Evolutionary conservation across 75 land plant genomes (phyloP), one percentile per base, ranked within the genome.

Genomic region (Pinus taeda): DNA sequence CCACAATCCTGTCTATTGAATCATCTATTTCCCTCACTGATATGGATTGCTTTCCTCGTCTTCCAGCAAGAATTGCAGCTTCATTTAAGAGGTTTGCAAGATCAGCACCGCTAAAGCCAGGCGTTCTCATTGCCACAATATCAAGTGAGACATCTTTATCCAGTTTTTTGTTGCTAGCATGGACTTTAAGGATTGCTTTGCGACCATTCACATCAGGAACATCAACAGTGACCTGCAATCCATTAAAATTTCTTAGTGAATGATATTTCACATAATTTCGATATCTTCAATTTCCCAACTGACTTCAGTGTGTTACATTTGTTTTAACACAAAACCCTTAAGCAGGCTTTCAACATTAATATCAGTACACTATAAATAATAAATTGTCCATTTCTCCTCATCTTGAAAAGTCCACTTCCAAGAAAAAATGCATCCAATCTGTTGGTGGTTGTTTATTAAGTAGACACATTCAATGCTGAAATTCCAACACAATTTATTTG

Each of bases 1-100:
- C 88, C 18, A 86, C 88, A 84, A 84, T 86, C 64, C 88, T 84
- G 65, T 86, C 88, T 71, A 86, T 86, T 15, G 88, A 85, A 55
- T 86, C 88, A 67, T 86, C 88, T 17, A 86, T 76, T 59, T 86
- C 88, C 77, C 84, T 86, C 22, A 82, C 79, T 29, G 77, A 80
- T 57, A 86, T 86, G 15, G 83, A 82, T 15, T 71, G 42, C 64
- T 80, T 86, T 57, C 83, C 88, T 69, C 87, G 76, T 39, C 88
- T 84, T 74, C 88, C 88, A 65, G 88, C 81, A 45, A 86, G 60
- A 58, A 86, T 86, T 15, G 88, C 88, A 3, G 88, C 88, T 78
- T 86, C 88, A 75, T 86, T 86, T 80, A 86, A 55, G 21, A 86
- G 76, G 66, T 86, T 86, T 57, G 88, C 88, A 69, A 86, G 87